Evolutionary conservation across 1,284 basidiomycete genomes (phyloP), one percentile per base, ranked within the genome.

Genomic region (Trichosporon asahii): DNA sequence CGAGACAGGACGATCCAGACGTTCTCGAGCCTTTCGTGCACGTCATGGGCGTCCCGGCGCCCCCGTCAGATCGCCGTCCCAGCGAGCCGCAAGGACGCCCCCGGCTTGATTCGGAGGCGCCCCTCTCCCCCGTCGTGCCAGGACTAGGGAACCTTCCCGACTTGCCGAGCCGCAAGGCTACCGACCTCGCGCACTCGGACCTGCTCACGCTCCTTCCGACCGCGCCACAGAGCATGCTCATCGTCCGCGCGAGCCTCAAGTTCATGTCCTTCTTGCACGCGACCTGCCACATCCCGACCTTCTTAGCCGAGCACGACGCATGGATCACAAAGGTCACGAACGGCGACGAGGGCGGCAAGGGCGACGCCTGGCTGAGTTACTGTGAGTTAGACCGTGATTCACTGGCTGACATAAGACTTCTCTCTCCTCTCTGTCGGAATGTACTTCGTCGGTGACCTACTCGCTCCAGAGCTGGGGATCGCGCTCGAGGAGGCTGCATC

Each of bases 271-370:
- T 73, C 67, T 72, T 78, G 12, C 77, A 78, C 68, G 67, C 67
- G 21, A 70, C 74, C 14, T 72, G 73, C n/a, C 77, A 78, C 63
- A 67, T 75, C 23, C 77, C 77, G 1, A 71, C 67, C 0, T 78
- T 74, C 60, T 64, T 78, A 7, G 40, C 44, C 4, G 73, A 76
- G 55, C 77, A 78, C 40, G 75, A 77, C 49, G 67, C 70, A 60
- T 78, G 77, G 77, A 75, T 76, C 25, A 57, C 60, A 6, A 69
- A 66, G 0, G 63, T 76, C 9, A 72, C 68, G 57, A 69, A 72
- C 29, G 73, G 73, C 15, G 44, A 68, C 8, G 67, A 70, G 53
- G 60, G 64, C 18, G 71, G 68, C 23, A 74, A 74, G 66, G 66
- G 71, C 44, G 73, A 74, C 35, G 73, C 73, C 8, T 74, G 73